Conservation (phyloP, 2,329 filamentous ascomycete genomes). For the Ophiocordyceps australis region DNA sequence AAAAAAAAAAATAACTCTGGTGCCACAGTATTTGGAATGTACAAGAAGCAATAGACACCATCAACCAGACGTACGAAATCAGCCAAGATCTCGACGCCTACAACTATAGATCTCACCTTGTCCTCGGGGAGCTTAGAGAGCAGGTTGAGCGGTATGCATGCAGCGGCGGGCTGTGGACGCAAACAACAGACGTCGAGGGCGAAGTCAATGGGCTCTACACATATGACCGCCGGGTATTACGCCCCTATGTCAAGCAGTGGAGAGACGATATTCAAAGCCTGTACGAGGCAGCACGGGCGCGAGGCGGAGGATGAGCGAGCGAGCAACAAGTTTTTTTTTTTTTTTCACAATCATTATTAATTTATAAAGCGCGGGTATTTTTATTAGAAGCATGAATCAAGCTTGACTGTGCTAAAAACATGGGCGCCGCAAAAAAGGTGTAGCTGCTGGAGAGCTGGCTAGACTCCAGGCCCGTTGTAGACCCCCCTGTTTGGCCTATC, state of each 20-base stretch:
- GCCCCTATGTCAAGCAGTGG: slow-evolving; percentile 41
- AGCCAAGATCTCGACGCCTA: slow-evolving; percentile 36
- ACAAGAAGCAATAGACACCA: slow-evolving; percentile 33
- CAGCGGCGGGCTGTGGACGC: slow-evolving; percentile 52
- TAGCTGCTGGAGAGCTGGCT: no score
- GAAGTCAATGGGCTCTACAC: slow-evolving; percentile 57
- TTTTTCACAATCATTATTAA: no score
- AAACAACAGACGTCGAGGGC: slow-evolving; percentile 58
- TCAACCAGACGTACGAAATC: slow-evolving; percentile 53
- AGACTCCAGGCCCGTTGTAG: no score
- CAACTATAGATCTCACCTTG: slow-evolving; percentile 45
- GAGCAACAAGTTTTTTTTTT: no score
- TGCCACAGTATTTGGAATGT: slow-evolving; percentile 43
- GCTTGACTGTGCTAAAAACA: no score
- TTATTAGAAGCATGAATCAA: no score
- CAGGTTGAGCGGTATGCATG: slow-evolving; percentile 43
- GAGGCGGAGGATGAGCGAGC: no score
- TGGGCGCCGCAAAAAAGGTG: no score
- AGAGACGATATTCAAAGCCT: slow-evolving; percentile 37
- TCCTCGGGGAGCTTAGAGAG: slow-evolving; percentile 42
- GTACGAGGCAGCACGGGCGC: slow-evolving; percentile 30
- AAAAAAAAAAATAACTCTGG: not conserved
- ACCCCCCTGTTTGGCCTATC: no score
- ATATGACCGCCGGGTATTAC: slow-evolving; percentile 43
- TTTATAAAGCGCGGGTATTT: no score